Evolutionary conservation across 371 early-diverging fungal genomes (phyloP), one percentile per base, ranked within the genome.

Genomic region (Syncephalastrum monosporum): DNA sequence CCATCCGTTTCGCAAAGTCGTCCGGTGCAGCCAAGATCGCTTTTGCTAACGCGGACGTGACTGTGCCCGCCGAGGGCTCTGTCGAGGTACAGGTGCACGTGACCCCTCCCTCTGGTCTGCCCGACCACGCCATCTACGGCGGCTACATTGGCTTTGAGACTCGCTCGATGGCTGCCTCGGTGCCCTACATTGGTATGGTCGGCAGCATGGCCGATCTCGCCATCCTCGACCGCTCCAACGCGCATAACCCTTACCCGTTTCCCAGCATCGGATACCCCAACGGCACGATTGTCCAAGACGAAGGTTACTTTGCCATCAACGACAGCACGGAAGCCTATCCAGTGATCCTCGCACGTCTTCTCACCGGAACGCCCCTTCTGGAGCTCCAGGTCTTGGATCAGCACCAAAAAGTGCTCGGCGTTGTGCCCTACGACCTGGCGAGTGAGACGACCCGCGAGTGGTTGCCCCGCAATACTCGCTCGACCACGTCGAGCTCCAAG

Each of bases 121-220:
- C 51, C 2, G 23, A 60, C 1, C 48, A 60, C 25, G 65, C 71
- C 13, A 64, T 82, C 10, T 79, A 72, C 46, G 75, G 80, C 33
- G 80, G 80, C 0, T 79, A 56, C 29, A 50, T 78, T 24, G 43
- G 62, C 25, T 57, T 77, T 25, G 42, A 47, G 48, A 47, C 33
- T 8, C 25, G 42, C 27, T 19, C 48, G 15, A 60, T 47, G 33
- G 53, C 42, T n/a, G 23, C 47, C 8, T 19, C 54, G n/a, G 56
- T 87, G 3, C 87, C 87, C 6, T 87, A 83, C 58, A 60, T 81
- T 17, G 87, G 86, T 24, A 44, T 83, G 17, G 63, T 71, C 52
- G 85, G 87, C 8, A 69, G 78, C 42, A 44, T 80, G 25, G 24
- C 51, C 29, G 63, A 72, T 14, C 60, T 85, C 3, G 81, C 81